phyloP scores from a whole-genome alignment of 139 green algal genomes.

The Micractinium sp. region DNA sequence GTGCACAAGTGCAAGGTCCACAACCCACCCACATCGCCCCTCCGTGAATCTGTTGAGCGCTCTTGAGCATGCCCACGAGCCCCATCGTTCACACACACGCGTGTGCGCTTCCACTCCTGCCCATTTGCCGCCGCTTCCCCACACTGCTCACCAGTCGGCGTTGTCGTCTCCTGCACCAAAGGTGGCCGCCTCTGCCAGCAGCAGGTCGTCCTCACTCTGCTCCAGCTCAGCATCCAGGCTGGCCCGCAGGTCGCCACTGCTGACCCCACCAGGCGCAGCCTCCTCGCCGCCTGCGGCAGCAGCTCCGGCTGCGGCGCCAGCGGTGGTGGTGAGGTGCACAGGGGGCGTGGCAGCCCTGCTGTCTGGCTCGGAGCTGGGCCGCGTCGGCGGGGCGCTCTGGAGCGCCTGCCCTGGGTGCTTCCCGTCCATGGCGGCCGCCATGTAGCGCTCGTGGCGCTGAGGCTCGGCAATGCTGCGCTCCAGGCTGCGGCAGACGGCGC shows the following conservation, averaged over 20 bases:
- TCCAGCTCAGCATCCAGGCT: neutral
- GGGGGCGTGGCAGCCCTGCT: no score
- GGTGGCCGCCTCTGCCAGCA: slow-evolving; percentile 22
- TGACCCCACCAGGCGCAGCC: neutral
- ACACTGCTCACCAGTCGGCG: neutral
- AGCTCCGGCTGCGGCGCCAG: neutral
- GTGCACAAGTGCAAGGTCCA: neutral
- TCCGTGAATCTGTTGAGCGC: neutral
- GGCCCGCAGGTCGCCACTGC: neutral
- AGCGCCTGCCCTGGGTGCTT: no score
- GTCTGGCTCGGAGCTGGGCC: neutral
- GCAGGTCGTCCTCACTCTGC: neutral
- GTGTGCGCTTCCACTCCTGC: no score
- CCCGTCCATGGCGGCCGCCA: neutral
- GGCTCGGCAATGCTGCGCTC: neutral
- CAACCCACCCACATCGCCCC: neutral
- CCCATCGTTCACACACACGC: neutral
- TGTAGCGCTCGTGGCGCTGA: neutral
- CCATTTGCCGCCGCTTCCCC: no score
- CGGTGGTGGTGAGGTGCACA: neutral
- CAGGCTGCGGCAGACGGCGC: neutral
- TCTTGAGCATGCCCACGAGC: neutral
- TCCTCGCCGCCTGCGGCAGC: neutral
- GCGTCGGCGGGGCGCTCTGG: neutral
- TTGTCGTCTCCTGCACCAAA: neutral